Base-by-base conservation (phyloP, 805 yeast species). In the Clavispora carvajalis region DNA sequence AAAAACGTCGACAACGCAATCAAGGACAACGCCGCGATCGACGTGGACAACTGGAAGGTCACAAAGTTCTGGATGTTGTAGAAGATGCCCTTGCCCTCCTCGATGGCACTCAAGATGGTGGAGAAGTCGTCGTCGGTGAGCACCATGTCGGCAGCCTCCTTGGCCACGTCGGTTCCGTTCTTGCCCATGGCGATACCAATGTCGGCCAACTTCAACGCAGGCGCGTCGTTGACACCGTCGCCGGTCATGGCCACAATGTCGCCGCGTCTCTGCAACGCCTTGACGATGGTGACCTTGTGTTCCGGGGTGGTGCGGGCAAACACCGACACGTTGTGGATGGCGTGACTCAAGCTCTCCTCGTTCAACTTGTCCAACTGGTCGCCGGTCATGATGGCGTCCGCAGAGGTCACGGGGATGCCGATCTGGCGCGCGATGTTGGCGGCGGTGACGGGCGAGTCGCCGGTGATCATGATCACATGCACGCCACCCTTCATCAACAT, bases 221-320 rank as follows among this genome's bases (percentile, higher is more conserved):
- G 98, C 0, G 98, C 98, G 70, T 90, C 98, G 61, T 90, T 90
- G 11, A 91, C 96, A 65, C 98, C 98, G 65, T 90, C 98, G 52
- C 99, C 99, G n/a, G 98, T 90, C 96, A 91, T 90, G 18, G 97
- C 99, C 38, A 91, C 98, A 47, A 91, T 81, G 60, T 91, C 95
- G 38, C 96, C 96, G 58, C 95, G 77, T 59, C 78, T 76, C 60
- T 90, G 95, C 48, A 90, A 71, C 0, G 96, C 96, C 55, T 85
- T 79, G 24, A 90, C 95, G 62, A 90, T 90, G 45, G 85, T 75
- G 46, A 90, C 82, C 59, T 90, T 90, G 63, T 90, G 96, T 58
- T 89, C 95, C 1, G 97, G 97, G 1, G 96, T 83, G 7, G 96
- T 89, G 69, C 97, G 80, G 5, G 97, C 96, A 71, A 90, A 89